Conservation (phyloP, 129 eudicot species). For the Centrapalus pauciflorus region DNA sequence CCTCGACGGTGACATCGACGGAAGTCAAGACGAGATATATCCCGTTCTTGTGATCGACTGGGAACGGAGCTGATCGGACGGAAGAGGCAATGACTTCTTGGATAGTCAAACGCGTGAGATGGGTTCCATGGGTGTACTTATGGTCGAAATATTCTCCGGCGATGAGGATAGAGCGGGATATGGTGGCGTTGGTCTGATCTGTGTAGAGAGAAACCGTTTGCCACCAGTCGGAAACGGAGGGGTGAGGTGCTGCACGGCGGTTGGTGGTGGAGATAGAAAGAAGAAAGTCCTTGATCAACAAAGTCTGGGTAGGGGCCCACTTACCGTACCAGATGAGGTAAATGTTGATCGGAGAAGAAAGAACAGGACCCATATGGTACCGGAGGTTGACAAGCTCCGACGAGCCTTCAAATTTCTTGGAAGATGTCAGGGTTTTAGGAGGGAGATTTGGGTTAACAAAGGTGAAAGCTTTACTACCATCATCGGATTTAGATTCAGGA, state of each 20-base stretch:
- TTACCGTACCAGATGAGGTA: constrained; percentile 87
- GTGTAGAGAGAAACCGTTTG: constrained; percentile 27
- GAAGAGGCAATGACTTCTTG: constrained; percentile 58
- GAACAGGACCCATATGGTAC: constrained; percentile 95
- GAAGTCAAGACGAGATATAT: constrained; percentile 63
- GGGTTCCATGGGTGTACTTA: constrained; percentile 56
- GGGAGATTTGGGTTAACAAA: constrained; percentile 47
- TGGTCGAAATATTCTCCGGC: constrained; percentile 56
- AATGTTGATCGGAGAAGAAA: constrained; percentile 79
- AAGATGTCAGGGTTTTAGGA: constrained; percentile 43
- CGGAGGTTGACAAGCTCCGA: constrained; percentile 72
- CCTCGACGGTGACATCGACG: constrained; percentile 62
- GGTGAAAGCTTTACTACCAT: constrained; percentile 11
- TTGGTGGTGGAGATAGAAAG: constrained; percentile 29
- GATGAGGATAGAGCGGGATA: constrained; percentile 11
- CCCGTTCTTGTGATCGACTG: constrained; percentile 74
- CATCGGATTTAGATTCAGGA: neutral
- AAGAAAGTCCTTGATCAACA: constrained; percentile 34
- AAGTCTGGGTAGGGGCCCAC: constrained; percentile 54
- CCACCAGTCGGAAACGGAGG: constrained; percentile 34
- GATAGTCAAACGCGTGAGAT: constrained; percentile 63
- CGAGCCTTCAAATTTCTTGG: constrained; percentile 79
- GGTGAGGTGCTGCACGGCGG: constrained; percentile 22
- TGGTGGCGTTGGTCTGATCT: constrained; percentile 25
- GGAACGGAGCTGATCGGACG: constrained; percentile 51